Base-by-base conservation (phyloP, 2,329 filamentous ascomycete genomes). In the Akanthomyces dipterigenus region DNA sequence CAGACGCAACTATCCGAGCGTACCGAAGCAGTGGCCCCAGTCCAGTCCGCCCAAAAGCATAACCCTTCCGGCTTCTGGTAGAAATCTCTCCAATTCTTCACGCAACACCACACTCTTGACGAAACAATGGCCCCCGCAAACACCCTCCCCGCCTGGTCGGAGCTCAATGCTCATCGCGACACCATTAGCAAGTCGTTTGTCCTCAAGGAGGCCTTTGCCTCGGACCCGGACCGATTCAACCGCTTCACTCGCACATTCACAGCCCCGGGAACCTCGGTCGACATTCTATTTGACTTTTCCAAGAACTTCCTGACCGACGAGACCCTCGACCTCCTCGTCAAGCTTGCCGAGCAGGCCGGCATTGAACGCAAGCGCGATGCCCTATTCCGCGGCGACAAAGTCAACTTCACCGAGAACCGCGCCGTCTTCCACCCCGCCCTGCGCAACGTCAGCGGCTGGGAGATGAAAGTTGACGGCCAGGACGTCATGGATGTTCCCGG, bases 271-370 rank as follows among this genome's bases (percentile, higher is more conserved):
- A 88, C 89, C 67, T 90, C 96, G 71, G 88, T 86, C 68, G 91
- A 97, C 67, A 95, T 96, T 71, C 85, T 99, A 65, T 99, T 98
- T 77, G 95, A 99, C 78, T 99, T 96, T 80, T 95, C 89, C 81
- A 99, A 99, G 87, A 99, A 99, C 85, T 93, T 99, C 77, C 76
- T 98, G 70, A 95, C 89, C 64, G 90, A 96, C 68, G 93, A 98
- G 78, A 98, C 93, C 5, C 81, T 98, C 56, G 82, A 88, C 66
- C 83, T 96, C 55, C 85, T 99, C 59, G 82, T 96, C 70, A 88
- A 96, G 80, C 87, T 99, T 31, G 95, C 95, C 65, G 88, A 93
- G 78, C 90, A 98, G 79, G 92, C 93, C 66, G 88, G 88, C 67
- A 77, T 99, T 43, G 93, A 96, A 82, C 85, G 96, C 81, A 90